Evolutionary conservation across 2,329 filamentous ascomycete genomes (phyloP), one percentile per base, ranked within the genome.

Genomic region (Alternaria brassicicola): DNA sequence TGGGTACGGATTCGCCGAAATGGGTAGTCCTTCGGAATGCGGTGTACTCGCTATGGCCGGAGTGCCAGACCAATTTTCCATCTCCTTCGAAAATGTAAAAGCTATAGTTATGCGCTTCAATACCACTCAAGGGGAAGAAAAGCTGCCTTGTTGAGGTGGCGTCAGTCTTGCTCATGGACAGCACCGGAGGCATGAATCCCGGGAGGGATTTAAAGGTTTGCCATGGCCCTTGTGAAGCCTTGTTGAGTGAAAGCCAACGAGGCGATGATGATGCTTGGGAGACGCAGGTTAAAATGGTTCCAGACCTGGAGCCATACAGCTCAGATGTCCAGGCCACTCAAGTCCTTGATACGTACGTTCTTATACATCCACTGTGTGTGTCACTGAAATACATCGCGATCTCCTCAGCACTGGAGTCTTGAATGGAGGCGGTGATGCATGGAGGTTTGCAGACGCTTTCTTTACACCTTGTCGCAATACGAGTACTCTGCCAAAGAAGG

Each of bases 181-280:
- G 55, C 35, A 55, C 19, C 1, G 59, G 59, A n/a, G 59, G 59
- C 42, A 55, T 47, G 15, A 42, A 47, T 10, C 42, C 55, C 0
- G 59, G 51, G n/a, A 52, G 41, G 3, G 59, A 59, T 21, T 53
- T 55, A 38, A 55, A 62, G 30, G 48, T 59, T 26, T 62, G 55
- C 46, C 38, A 62, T 55, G 59, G 55, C 51, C 59, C 59, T 25
- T 38, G 12, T 15, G 38, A 43, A 23, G 33, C 26, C 10, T 51
- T 25, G 10, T 42, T 30, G 47, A 12, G 36, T 15, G 33, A 4
- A 43, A 3, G 49, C 38, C 38, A 52, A 33, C 15, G 21, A 41
- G 28, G 35, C 35, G 15, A 52, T 8, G 15, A 41, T 4, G 13
- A 43, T 19, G n/a, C 39, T 30, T 12, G 13, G 28, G n/a, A 35